These are phyloP conservation scores for Halenospora varia DNA, from an alignment of 495 filamentous ascomycete genomes.

Conservation along the genomic window DNA sequence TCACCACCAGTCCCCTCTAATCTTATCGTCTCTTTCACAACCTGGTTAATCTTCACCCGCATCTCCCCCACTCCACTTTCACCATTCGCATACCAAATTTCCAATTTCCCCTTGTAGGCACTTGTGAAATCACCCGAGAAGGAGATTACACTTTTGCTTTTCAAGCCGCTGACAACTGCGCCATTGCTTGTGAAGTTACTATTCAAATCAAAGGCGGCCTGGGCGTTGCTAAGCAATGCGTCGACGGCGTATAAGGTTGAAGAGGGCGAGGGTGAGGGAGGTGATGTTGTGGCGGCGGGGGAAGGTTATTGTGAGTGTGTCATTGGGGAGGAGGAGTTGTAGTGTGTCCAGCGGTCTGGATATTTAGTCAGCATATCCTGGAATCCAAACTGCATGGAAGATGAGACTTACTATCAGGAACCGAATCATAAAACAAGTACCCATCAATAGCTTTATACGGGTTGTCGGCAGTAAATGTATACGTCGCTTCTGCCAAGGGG, in stretches of 20 bases:
- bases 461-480: slow-evolving; percentile 29
- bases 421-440: slow-evolving; percentile 37
- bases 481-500: slow-evolving; percentile 33
- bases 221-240: slow-evolving; percentile 27
- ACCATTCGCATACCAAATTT: slow-evolving; percentile 24
- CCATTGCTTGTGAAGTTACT: slow-evolving; percentile 28
- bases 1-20: slow-evolving; percentile 19
- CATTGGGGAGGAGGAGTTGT: slow-evolving; percentile 29
- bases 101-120: slow-evolving; percentile 11
- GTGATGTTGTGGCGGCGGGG: slow-evolving; percentile 35
- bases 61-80: slow-evolving; percentile 16
- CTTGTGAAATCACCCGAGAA: slow-evolving; percentile 29
- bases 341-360: slow-evolving; percentile 39
- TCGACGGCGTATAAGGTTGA: slow-evolving; percentile 29
- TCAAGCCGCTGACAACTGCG: slow-evolving; percentile 30
- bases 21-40: slow-evolving; percentile 8
- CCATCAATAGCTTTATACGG: slow-evolving; percentile 42
- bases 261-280: slow-evolving; percentile 37
- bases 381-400: neutral
- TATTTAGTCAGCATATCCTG: neutral
- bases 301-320: slow-evolving; percentile 36
- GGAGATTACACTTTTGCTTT: slow-evolving; percentile 26
- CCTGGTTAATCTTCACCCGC: slow-evolving; percentile 29
- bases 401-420: slow-evolving; percentile 32
- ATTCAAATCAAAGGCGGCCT: slow-evolving; percentile 25